phyloP scores from a whole-genome alignment of 371 early-diverging fungal genomes.

The Paramicrosporidium saccamoebae region DNA sequence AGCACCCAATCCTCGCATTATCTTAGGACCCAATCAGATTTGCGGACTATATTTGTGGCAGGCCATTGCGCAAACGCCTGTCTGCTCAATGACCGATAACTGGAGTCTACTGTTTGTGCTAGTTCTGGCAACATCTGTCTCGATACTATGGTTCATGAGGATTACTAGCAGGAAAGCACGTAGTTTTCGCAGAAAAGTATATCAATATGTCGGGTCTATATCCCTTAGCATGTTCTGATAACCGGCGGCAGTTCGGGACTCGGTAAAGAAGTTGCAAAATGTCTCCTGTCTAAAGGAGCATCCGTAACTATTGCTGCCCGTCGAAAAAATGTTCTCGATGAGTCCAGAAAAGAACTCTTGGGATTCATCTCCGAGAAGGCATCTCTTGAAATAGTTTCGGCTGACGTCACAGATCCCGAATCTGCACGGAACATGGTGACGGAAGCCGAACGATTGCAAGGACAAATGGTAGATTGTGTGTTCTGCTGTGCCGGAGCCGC shows the following conservation, averaged over 20 bases:
- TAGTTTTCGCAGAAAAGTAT: no score
- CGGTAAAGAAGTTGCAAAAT: constrained; percentile 41
- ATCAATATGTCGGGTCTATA: no score
- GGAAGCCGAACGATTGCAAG: constrained; percentile 16
- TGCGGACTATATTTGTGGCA: no score
- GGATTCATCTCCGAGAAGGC: constrained; percentile 2
- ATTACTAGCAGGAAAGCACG: no score
- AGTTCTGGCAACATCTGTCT: no score
- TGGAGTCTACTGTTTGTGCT: no score
- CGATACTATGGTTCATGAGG: no score
- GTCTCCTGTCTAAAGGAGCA: constrained; percentile 32
- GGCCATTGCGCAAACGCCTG: no score
- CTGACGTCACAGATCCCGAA: constrained; percentile 16
- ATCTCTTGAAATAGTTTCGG: constrained; percentile 3
- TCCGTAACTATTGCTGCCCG: constrained; percentile 66
- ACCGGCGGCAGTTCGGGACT: constrained; percentile 81
- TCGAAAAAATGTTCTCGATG: constrained; percentile 11
- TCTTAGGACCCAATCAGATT: no score
- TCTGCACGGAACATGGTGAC: constrained; percentile 17
- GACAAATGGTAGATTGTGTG: constrained; percentile 23
- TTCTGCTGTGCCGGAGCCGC: constrained; percentile 43
- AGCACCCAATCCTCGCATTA: no score
- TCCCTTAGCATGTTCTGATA: no score
- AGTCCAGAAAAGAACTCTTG: constrained; percentile 4
- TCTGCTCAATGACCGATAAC: no score